These are phyloP conservation scores for Solanum arcanum DNA, from an alignment of 257 asterid species.

Conservation along the genomic window DNA sequence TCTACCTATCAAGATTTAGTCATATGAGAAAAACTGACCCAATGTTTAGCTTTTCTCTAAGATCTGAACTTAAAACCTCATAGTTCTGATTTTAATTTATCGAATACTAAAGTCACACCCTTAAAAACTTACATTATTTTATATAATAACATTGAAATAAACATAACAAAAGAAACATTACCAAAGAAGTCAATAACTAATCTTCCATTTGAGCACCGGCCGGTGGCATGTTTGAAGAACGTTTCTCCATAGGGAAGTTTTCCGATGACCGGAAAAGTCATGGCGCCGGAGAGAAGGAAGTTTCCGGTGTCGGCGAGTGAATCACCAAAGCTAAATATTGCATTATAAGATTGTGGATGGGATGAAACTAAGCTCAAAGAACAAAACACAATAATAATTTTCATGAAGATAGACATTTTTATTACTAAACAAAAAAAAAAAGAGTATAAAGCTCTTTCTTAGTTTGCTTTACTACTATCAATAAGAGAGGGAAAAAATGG, in stretches of 20 bases:
- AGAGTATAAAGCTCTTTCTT: neutral
- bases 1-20: neutral
- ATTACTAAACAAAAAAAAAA: neutral
- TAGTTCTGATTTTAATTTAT: neutral
- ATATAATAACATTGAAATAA: neutral
- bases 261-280: slow-evolving; percentile 57
- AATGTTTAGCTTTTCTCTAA: neutral
- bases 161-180: neutral
- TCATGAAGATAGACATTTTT: slow-evolving; percentile 5
- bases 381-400: neutral
- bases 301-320: slow-evolving; percentile 80
- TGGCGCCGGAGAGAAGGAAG: slow-evolving; percentile 49
- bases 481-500: neutral
- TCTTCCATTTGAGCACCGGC: slow-evolving; percentile 58
- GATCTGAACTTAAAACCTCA: neutral
- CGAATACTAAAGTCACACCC: neutral
- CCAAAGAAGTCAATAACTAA: slow-evolving; percentile 51
- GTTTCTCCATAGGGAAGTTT: slow-evolving; percentile 55
- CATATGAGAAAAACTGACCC: neutral
- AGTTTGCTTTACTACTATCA: neutral
- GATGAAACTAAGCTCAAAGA: slow-evolving; percentile 9
- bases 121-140: neutral
- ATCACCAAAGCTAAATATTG: slow-evolving; percentile 76
- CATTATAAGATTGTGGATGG: slow-evolving; percentile 25
- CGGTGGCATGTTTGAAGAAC: slow-evolving; percentile 51